Conservation (phyloP, 768 basidiomycete species). For the Trametes villosa region DNA sequence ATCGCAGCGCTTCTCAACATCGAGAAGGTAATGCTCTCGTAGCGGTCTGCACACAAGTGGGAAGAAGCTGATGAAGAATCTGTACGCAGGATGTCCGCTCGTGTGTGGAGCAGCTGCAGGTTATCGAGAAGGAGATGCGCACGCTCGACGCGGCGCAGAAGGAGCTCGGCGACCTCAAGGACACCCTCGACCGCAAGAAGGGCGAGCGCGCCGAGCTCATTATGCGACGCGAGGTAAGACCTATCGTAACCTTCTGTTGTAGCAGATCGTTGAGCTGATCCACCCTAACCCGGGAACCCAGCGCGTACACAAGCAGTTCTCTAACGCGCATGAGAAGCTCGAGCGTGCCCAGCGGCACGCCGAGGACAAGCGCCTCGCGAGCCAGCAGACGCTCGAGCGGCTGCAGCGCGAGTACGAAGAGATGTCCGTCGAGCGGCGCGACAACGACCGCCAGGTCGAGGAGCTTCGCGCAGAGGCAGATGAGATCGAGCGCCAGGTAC, state of each 20-base stretch:
- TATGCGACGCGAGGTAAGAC: conserved; percentile 66
- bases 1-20: conserved; percentile 70
- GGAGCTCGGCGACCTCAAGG: conserved; percentile 68
- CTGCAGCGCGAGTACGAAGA: conserved; percentile 80
- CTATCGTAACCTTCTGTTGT: no score
- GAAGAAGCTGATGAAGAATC: background rate
- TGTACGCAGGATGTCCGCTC: conserved; percentile 65
- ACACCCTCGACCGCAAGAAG: conserved; percentile 69
- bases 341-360: conserved; percentile 78
- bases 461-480: conserved; percentile 74
- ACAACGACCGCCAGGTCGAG: conserved; percentile 80
- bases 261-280: no score
- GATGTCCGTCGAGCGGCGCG: conserved; percentile 75
- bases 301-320: conserved; percentile 81
- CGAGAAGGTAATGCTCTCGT: conserved; percentile 59
- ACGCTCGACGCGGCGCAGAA: conserved; percentile 69
- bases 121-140: conserved; percentile 67
- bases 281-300: no score
- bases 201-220: conserved; percentile 75
- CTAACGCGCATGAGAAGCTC: conserved; percentile 83
- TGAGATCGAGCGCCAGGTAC: conserved; percentile 68
- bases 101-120: conserved; percentile 77
- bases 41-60: background rate
- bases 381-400: conserved; percentile 72
- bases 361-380: conserved; percentile 78